These are phyloP conservation scores for Aristolochia fimbriata DNA, from an alignment of 164 flowering plant genomes.

Conservation along the genomic window DNA sequence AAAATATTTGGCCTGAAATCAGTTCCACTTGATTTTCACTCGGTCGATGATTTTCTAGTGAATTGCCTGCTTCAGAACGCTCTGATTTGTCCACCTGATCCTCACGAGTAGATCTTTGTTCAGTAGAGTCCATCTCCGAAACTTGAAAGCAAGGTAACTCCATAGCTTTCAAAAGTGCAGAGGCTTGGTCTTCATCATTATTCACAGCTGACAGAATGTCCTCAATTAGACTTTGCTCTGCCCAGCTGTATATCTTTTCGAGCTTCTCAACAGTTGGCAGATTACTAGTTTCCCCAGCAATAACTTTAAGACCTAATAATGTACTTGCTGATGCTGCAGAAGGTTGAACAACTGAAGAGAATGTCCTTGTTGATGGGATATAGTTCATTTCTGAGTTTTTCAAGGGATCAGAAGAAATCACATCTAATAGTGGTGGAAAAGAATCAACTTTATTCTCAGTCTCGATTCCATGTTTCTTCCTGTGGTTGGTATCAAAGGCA, in stretches of 20 bases:
- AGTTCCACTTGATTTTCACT: constrained; percentile 7
- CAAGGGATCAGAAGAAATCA: constrained; percentile 7
- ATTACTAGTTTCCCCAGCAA: constrained; percentile 5
- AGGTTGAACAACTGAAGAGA: constrained; percentile 34
- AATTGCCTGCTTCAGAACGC: neutral
- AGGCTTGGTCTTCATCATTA: constrained; percentile 43
- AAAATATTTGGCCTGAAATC: constrained; percentile 14
- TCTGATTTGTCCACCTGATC: neutral
- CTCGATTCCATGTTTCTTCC: constrained; percentile 23
- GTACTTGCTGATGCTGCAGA: constrained; percentile 16
- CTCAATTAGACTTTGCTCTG: constrained; percentile 55
- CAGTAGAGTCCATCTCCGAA: constrained; percentile 3
- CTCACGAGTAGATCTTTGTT: constrained; percentile 1
- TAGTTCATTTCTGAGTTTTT: constrained; percentile 5
- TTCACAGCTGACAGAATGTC: constrained; percentile 57
- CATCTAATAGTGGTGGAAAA: constrained; percentile 37
- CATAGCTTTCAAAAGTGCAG: constrained; percentile 45
- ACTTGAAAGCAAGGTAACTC: constrained; percentile 18
- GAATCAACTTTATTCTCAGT: constrained; percentile 28
- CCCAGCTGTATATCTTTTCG: constrained; percentile 47
- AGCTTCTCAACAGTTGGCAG: constrained; percentile 25
- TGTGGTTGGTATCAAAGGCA: constrained; percentile 47
- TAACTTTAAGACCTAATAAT: constrained; percentile 4
- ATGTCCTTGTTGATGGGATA: constrained; percentile 24
- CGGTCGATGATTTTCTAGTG: neutral